A percentile compares a stretch with the other conserved stretches of the same genome.
Conservation (phyloP, 257 asterid genomes). For the Nicotiana sylvestris region DNA sequence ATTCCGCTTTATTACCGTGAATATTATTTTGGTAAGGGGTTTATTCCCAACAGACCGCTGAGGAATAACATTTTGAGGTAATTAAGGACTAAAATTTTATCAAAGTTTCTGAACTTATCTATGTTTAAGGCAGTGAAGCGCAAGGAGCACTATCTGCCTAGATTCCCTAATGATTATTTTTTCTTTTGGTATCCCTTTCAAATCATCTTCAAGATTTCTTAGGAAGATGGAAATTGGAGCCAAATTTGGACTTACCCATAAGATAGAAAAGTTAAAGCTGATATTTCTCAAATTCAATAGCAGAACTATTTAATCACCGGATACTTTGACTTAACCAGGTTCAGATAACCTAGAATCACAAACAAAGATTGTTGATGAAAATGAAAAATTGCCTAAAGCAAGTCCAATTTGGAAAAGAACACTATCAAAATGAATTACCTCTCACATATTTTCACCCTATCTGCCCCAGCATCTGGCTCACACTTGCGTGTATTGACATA, state of each 20-base stretch:
- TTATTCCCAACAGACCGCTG: no score
- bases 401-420: slow-evolving; percentile 9
- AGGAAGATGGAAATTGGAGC: neutral
- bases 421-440: slow-evolving; percentile 44
- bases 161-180: neutral
- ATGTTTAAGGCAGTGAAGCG: neutral
- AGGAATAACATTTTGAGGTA: neutral
- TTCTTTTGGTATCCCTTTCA: neutral
- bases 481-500: slow-evolving; percentile 87
- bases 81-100: neutral
- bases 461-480: slow-evolving; percentile 69
- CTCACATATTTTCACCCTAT: slow-evolving; percentile 74
- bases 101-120: neutral
- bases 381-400: slow-evolving; percentile 4
- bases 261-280: neutral
- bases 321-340: neutral
- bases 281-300: neutral
- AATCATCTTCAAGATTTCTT: neutral
- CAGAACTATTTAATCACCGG: neutral
- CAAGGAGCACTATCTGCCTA: neutral
- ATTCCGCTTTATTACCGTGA: no score
- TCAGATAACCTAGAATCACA: slow-evolving; percentile 5
- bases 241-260: neutral
- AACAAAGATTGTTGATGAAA: neutral
- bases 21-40: no score